phyloP scores from a whole-genome alignment of 352 stramenopile species.

The Globisporangium spinosum region DNA sequence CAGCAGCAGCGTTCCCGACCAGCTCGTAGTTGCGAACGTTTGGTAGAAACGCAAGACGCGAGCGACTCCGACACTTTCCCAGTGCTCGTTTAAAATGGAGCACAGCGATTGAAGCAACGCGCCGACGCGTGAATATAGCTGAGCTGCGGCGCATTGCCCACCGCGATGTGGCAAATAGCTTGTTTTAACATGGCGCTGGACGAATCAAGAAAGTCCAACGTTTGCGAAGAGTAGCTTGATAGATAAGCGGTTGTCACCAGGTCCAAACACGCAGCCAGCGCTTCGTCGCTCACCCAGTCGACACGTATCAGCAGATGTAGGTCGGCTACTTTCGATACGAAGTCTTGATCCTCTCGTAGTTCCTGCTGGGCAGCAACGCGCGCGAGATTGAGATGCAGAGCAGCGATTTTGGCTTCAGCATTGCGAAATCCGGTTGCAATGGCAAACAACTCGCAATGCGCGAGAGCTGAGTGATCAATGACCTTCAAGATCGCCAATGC shows the following conservation, averaged over 20 bases:
- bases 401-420: neutral
- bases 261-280: neutral
- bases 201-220: slow-evolving; percentile 6
- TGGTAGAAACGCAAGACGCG: slow-evolving; percentile 6
- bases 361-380: neutral
- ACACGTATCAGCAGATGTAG: neutral
- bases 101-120: neutral
- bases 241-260: neutral
- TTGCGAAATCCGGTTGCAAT: neutral
- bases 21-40: neutral
- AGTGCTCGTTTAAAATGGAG: slow-evolving; percentile 3
- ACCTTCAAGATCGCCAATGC: neutral
- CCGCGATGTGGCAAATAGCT: neutral
- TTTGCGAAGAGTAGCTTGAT: slow-evolving; percentile 3
- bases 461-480: neutral
- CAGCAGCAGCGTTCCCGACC: slow-evolving; percentile 21
- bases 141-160: neutral
- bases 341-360: neutral
- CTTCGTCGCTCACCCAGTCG: neutral
- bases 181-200: neutral
- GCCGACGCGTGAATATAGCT: neutral
- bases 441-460: neutral
- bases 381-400: slow-evolving; percentile 6
- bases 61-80: neutral
- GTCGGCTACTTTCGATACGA: neutral